Percentiles rank a stretch among this genome's conserved stretches.
Evolutionary conservation across 1,284 basidiomycete genomes (phyloP).

Genomic region (Crucibulum cyathiforme): DNA sequence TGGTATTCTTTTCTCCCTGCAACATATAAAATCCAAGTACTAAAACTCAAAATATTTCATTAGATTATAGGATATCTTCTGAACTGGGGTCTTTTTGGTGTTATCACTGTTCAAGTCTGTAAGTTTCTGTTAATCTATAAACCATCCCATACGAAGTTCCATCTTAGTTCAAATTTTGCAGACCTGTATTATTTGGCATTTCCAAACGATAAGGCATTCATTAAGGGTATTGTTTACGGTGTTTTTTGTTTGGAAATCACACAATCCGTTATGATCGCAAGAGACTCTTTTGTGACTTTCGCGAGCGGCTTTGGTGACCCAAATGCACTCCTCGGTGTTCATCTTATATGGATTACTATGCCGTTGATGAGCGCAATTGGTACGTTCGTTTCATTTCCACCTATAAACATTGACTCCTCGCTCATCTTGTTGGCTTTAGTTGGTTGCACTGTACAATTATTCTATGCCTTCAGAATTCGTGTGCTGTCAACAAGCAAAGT

Average conservation of each 20-base stretch:
- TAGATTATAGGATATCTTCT: constrained; percentile 14
- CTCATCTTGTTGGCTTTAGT: constrained; percentile 7
- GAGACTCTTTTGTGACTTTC: constrained; percentile 27
- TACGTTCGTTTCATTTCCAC: constrained; percentile 2
- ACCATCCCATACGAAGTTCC: neutral
- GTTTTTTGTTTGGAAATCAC: constrained; percentile 23
- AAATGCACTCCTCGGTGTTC: constrained; percentile 5
- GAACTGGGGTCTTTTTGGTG: constrained; percentile 19
- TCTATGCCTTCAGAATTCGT: constrained; percentile 25
- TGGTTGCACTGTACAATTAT: constrained; percentile 18
- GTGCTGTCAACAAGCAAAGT: constrained; percentile 15
- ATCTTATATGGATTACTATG: constrained; percentile 24
- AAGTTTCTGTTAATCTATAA: neutral
- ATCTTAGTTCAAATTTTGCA: neutral
- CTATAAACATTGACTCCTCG: neutral
- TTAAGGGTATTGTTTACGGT: constrained; percentile 21
- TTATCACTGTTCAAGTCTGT: constrained; percentile 18
- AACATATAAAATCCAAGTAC: too few relatives aligned
- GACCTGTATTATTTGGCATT: constrained; percentile 32
- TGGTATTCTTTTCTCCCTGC: too few relatives aligned
- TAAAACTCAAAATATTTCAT: neutral
- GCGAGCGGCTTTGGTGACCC: constrained; percentile 29
- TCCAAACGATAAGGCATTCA: constrained; percentile 17
- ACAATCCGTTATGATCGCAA: constrained; percentile 25
- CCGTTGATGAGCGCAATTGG: constrained; percentile 28